These are phyloP conservation scores for Phytophthora tentaculata DNA, from an alignment of 352 stramenopile genomes.

Conservation along the genomic window DNA sequence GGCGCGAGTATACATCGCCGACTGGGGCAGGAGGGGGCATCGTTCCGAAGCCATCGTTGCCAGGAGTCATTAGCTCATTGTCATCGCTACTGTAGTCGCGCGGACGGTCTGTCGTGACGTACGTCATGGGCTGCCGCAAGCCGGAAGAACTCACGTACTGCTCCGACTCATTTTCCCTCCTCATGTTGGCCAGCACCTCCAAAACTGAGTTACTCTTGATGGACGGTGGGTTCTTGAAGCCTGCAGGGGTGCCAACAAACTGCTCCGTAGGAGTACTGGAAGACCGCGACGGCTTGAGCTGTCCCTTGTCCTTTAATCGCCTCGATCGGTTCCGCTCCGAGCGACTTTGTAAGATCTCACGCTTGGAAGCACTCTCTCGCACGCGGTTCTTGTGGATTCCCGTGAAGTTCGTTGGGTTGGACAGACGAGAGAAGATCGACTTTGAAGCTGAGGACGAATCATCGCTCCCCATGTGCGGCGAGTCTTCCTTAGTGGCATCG, in stretches of 20 bases:
- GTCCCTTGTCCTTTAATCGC: slow-evolving; percentile 68
- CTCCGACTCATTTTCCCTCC: slow-evolving; percentile 76
- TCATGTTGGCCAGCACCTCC: slow-evolving; percentile 87
- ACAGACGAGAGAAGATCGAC: slow-evolving; percentile 87
- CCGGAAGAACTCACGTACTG: slow-evolving; percentile 51
- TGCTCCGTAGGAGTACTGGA: slow-evolving; percentile 63
- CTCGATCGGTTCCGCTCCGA: slow-evolving; percentile 77
- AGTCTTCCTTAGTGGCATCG: slow-evolving; percentile 46
- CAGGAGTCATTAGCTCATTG: slow-evolving; percentile 14
- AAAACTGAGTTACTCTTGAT: slow-evolving; percentile 75
- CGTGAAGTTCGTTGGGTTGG: slow-evolving; percentile 89
- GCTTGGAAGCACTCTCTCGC: slow-evolving; percentile 79
- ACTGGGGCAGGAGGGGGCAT: slow-evolving; percentile 64
- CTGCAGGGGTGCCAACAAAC: slow-evolving; percentile 41
- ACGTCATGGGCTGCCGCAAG: slow-evolving; percentile 53
- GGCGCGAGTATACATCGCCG: slow-evolving; percentile 80
- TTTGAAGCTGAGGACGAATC: slow-evolving; percentile 60
- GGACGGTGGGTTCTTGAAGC: slow-evolving; percentile 58
- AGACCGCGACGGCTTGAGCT: slow-evolving; percentile 55
- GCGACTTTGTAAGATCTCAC: slow-evolving; percentile 78
- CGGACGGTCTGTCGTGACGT: slow-evolving; percentile 42
- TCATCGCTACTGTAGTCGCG: slow-evolving; percentile 51
- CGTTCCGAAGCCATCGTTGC: slow-evolving; percentile 23
- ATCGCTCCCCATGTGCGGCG: slow-evolving; percentile 64
- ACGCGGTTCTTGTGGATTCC: slow-evolving; percentile 90